A percentile compares a stretch with the other conserved stretches of the same genome.
Conservation (phyloP, 2,329 filamentous ascomycete species). For the Aspergillus sp. region DNA sequence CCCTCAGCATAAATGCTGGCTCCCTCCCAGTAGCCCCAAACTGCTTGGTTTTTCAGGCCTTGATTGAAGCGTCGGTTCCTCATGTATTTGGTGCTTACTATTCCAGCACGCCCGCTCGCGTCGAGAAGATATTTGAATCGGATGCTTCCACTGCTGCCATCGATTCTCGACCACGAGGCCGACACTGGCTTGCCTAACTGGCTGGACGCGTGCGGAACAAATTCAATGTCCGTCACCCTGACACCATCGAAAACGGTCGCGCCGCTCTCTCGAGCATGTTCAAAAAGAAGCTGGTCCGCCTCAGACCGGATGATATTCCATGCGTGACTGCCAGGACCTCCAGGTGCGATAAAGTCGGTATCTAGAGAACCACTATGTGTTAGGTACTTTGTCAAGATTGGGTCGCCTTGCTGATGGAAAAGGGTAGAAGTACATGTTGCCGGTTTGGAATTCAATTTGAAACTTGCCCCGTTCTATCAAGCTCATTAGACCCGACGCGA, state of each 20-base stretch:
- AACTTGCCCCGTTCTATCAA: background rate
- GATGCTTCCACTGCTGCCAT: background rate
- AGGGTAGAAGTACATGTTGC: background rate
- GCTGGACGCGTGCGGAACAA: background rate
- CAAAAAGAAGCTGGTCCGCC: background rate
- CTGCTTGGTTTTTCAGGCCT: background rate
- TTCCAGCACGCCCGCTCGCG: background rate
- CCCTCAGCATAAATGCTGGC: constrained; percentile 8
- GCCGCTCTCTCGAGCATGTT: background rate
- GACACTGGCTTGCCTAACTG: background rate
- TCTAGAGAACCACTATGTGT: background rate
- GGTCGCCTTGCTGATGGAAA: background rate
- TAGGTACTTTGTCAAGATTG: background rate
- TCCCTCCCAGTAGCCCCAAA: constrained; percentile 49
- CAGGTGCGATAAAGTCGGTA: background rate
- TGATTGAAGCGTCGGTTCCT: background rate
- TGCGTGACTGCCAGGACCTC: background rate
- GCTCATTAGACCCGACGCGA: background rate
- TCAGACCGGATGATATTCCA: background rate
- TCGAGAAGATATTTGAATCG: background rate
- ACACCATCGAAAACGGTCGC: background rate
- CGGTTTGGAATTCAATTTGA: background rate
- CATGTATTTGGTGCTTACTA: background rate
- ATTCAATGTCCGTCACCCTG: background rate
- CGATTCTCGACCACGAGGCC: background rate